phyloP scores from a whole-genome alignment of 2,329 filamentous ascomycete genomes.

The Drechslerella stenobrocha region DNA sequence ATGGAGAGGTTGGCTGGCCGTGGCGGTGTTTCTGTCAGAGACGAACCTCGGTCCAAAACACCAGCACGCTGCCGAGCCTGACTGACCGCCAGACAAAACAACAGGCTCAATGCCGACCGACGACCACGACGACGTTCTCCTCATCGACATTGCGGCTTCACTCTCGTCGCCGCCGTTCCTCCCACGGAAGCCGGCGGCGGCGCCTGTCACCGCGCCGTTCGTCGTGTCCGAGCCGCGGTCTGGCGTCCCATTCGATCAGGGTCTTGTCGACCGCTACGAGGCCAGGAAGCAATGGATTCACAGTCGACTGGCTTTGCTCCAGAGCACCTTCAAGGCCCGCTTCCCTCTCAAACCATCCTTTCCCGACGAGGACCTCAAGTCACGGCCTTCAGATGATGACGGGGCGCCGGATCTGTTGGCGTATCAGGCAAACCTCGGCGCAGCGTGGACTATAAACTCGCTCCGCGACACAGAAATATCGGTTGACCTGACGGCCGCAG shows the following conservation, averaged over 20 bases:
- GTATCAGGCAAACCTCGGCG: slow-evolving; percentile 29
- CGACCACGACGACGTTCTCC: slow-evolving; percentile 30
- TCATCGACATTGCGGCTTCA: slow-evolving; percentile 33
- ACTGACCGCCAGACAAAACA: too few relatives aligned
- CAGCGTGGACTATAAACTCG: slow-evolving; percentile 10
- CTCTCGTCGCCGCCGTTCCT: slow-evolving; percentile 40
- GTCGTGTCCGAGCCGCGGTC: slow-evolving; percentile 24
- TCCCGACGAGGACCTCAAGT: neutral
- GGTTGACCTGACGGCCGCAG: slow-evolving; percentile 18
- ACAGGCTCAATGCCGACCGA: slow-evolving; percentile 8
- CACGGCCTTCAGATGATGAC: neutral
- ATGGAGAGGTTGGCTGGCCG: neutral
- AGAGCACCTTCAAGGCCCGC: slow-evolving; percentile 16
- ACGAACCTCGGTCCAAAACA: slow-evolving; percentile 46
- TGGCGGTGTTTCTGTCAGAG: slow-evolving; percentile 4
- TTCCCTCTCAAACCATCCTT: slow-evolving; percentile 16
- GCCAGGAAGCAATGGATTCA: slow-evolving; percentile 27
- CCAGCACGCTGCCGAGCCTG: too few relatives aligned
- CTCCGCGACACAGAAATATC: slow-evolving; percentile 1
- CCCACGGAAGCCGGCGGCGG: slow-evolving; percentile 5
- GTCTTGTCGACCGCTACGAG: slow-evolving; percentile 26
- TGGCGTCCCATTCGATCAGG: slow-evolving; percentile 36
- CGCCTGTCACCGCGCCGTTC: slow-evolving; percentile 13
- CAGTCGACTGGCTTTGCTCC: slow-evolving; percentile 3
- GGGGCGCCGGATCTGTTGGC: slow-evolving; percentile 24